phyloP scores from a whole-genome alignment of 169 alveolate genomes.

The Babesia ovata region DNA sequence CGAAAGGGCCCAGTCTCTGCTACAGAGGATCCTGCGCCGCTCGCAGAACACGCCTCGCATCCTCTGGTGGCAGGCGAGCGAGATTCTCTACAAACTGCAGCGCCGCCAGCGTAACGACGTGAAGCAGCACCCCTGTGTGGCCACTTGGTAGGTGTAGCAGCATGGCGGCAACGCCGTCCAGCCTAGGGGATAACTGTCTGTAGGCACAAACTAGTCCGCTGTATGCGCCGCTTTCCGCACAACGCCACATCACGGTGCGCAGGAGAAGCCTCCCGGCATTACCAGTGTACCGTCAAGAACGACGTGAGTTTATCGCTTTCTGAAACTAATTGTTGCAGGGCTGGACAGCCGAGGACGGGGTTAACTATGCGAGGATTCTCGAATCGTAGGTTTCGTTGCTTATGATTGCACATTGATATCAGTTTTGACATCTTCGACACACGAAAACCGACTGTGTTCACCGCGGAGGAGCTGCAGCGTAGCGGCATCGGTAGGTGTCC shows the following conservation, averaged over 20 bases:
- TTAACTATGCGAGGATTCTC: slow-evolving; percentile 41
- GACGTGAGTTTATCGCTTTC: slow-evolving; percentile 4
- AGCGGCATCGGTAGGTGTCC: slow-evolving; percentile 14
- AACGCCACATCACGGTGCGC: slow-evolving; percentile 30
- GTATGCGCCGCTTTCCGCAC: slow-evolving; percentile 71
- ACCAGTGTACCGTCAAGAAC: slow-evolving; percentile 56
- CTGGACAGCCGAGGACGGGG: slow-evolving; percentile 58
- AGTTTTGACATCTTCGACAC: slow-evolving; percentile 56
- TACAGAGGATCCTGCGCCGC: slow-evolving; percentile 40
- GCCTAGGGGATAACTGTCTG: background rate
- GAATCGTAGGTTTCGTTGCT: slow-evolving; percentile 31
- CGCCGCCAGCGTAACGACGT: slow-evolving; percentile 45
- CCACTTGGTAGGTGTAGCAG: slow-evolving; percentile 50
- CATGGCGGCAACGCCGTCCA: background rate
- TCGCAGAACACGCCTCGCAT: slow-evolving; percentile 49
- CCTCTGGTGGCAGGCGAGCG: slow-evolving; percentile 71
- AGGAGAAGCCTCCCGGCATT: slow-evolving; percentile 70
- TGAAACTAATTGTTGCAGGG: slow-evolving; percentile 8
- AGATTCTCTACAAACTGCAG: slow-evolving; percentile 62
- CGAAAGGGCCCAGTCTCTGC: slow-evolving; percentile 38
- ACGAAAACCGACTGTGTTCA: slow-evolving; percentile 24
- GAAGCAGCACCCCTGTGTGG: slow-evolving; percentile 60
- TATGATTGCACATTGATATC: background rate
- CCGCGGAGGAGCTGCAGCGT: slow-evolving; percentile 28
- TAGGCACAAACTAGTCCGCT: slow-evolving; percentile 69